Evolutionary conservation across 768 basidiomycete genomes (phyloP), one percentile per base, ranked within the genome.

Genomic region (Pleurotus giganteus): DNA sequence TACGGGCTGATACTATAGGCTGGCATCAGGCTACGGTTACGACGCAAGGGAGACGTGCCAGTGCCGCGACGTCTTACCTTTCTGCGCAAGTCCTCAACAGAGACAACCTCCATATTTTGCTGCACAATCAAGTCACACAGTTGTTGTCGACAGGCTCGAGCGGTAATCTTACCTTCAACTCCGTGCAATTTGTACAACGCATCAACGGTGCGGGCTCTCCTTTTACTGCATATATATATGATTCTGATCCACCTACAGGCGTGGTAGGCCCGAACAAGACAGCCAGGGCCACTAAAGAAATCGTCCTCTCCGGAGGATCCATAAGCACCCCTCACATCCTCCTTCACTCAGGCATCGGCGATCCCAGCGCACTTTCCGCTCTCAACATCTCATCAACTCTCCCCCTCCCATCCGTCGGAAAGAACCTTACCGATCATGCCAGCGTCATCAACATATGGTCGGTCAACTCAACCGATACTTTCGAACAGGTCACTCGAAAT

Each of bases 231-330:
- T 32, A 32, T 13, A 13, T 13, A 32, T n/a, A 32, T 32, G 31
- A 32, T 32, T n/a, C n/a, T n/a, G n/a, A n/a, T n/a, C n/a, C n/a
- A n/a, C n/a, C n/a, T n/a, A n/a, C n/a, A n/a, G n/a, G n/a, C n/a
- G n/a, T n/a, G n/a, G n/a, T n/a, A n/a, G n/a, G n/a, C n/a, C n/a
- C n/a, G n/a, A n/a, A n/a, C n/a, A n/a, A n/a, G n/a, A n/a, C n/a
- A n/a, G n/a, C n/a, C n/a, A n/a, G n/a, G n/a, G n/a, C n/a, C n/a
- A 59, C 52, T n/a, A 70, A 67, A 43, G 74, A 75, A 51, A 62
- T 74, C 27, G 69, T 76, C 27, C 61, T 77, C 2, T 73, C 72
- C 1, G 71, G 68, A 8, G 75, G 75, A 17, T 57, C 64, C 1
- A 58, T 74, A 17, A 29, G 42, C 31, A 68, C 66, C 4, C 64